phyloP scores from a whole-genome alignment of 352 stramenopile species.

The Globisporangium cederbergense region DNA sequence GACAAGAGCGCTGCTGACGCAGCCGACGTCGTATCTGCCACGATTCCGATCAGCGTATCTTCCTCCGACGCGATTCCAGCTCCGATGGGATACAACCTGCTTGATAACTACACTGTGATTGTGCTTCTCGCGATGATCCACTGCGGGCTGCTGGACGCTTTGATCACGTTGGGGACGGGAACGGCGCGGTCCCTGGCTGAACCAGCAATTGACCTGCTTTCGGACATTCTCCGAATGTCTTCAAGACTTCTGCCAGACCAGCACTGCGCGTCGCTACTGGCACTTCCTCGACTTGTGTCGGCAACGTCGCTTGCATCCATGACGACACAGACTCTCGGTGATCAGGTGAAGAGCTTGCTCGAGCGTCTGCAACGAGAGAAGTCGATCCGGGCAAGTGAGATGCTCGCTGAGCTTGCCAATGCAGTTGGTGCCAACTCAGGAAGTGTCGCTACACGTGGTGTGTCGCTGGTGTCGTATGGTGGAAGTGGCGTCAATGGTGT shows the following conservation, averaged over 20 bases:
- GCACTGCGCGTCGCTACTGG: slow-evolving; percentile 76
- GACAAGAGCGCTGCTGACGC: slow-evolving; percentile 51
- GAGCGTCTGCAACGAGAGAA: slow-evolving; percentile 80
- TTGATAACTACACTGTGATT: slow-evolving; percentile 88
- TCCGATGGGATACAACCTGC: slow-evolving; percentile 71
- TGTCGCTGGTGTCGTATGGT: slow-evolving; percentile 81
- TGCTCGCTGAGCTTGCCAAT: slow-evolving; percentile 79
- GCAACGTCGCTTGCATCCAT: slow-evolving; percentile 72
- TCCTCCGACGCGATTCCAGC: slow-evolving; percentile 61
- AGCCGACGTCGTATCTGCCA: slow-evolving; percentile 34
- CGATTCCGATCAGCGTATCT: slow-evolving; percentile 67
- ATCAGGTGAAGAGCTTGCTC: slow-evolving; percentile 68
- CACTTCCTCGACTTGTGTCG: slow-evolving; percentile 75
- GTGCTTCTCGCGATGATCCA: slow-evolving; percentile 85
- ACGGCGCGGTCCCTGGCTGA: slow-evolving; percentile 70
- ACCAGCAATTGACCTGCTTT: slow-evolving; percentile 79
- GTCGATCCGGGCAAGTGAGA: slow-evolving; percentile 82
- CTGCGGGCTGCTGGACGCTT: slow-evolving; percentile 75
- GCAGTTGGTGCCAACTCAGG: slow-evolving; percentile 75
- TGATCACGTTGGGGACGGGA: slow-evolving; percentile 80
- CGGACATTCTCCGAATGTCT: slow-evolving; percentile 82
- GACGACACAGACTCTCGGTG: slow-evolving; percentile 64
- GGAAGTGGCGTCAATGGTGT: slow-evolving; percentile 83
- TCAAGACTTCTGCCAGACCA: slow-evolving; percentile 79
- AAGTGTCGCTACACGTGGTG: slow-evolving; percentile 57